Conservation (phyloP, 2,329 filamentous ascomycete genomes). For the Pleurostoma richardsiae region DNA sequence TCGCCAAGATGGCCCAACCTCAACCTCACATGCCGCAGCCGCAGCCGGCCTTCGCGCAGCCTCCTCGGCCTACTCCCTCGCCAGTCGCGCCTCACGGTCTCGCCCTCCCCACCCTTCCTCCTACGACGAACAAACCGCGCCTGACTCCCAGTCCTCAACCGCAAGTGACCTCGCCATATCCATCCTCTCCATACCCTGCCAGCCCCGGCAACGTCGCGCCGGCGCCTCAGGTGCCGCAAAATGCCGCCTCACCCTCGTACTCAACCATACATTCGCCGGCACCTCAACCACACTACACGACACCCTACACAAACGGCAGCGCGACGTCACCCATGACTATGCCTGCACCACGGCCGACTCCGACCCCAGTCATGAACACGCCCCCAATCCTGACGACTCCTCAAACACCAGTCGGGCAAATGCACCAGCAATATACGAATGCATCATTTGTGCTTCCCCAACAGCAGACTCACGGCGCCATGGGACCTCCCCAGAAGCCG, state of each 20-base stretch:
- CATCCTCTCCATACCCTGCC: neutral
- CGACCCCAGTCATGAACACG: constrained; percentile 1
- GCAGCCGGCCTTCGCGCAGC: constrained; percentile 14
- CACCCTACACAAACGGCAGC: constrained; percentile 15
- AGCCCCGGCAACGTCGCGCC: constrained; percentile 1
- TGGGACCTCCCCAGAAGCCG: constrained; percentile 57
- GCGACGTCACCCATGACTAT: constrained; percentile 9
- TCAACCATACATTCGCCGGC: too few species aligned
- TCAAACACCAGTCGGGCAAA: constrained; percentile 5
- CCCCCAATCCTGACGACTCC: constrained; percentile 5
- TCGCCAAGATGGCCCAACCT: constrained; percentile 52
- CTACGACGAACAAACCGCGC: neutral
- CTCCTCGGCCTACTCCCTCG: constrained; percentile 56
- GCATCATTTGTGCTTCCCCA: constrained; percentile 10
- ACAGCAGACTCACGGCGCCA: constrained; percentile 28
- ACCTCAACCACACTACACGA: neutral
- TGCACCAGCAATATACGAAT: constrained; percentile 3
- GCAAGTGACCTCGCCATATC: too few species aligned
- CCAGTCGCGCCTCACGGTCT: constrained; percentile 52
- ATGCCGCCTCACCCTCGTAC: too few species aligned
- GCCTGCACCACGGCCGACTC: constrained; percentile 3
- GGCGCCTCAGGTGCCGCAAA: too few species aligned
- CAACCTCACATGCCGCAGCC: constrained; percentile 41
- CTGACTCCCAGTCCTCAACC: too few species aligned
- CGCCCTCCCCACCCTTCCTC: constrained; percentile 32